A percentile compares a stretch with the other conserved stretches of the same genome.
phyloP scores from a whole-genome alignment of 768 basidiomycete genomes.

The Lactarius sanguifluus region DNA sequence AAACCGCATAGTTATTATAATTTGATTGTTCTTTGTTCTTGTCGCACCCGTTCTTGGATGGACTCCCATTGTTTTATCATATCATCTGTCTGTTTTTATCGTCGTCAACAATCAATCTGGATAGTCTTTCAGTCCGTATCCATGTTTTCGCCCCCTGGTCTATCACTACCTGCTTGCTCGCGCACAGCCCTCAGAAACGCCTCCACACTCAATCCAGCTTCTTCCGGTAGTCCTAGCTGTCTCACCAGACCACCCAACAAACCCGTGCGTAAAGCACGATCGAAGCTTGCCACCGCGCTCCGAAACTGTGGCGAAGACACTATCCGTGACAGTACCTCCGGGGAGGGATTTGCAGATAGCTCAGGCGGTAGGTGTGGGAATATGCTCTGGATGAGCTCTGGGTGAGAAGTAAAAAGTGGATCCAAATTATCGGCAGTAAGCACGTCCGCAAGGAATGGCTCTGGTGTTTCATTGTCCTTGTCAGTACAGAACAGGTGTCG shows the following conservation, averaged over 20 bases:
- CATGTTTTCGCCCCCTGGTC: conserved; percentile 58
- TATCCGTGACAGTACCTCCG: conserved; percentile 69
- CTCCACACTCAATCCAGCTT: conserved; percentile 73
- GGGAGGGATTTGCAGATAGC: conserved; percentile 64
- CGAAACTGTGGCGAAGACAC: conserved; percentile 85
- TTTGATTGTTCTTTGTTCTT: conserved; percentile 4
- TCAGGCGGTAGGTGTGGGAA: conserved; percentile 84
- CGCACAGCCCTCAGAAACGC: conserved; percentile 80
- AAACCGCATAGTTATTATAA: conserved; percentile 20
- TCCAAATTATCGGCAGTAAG: conserved; percentile 70
- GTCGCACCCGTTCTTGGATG: conserved; percentile 6
- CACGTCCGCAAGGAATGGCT: conserved; percentile 71
- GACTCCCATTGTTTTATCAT: conserved; percentile 6
- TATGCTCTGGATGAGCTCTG: conserved; percentile 64
- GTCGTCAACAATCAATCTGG: conserved; percentile 8
- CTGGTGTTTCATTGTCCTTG: conserved; percentile 36
- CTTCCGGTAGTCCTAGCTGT: conserved; percentile 78
- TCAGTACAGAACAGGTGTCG: conserved; percentile 13
- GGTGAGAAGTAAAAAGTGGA: conserved; percentile 69
- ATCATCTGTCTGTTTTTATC: conserved; percentile 13
- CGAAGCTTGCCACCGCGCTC: conserved; percentile 72
- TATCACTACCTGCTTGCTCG: conserved; percentile 65
- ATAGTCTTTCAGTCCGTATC: conserved; percentile 61
- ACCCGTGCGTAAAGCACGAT: conserved; percentile 82
- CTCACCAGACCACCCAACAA: conserved; percentile 72